Evolutionary conservation across 108 stramenopile genomes (phyloP), one percentile per base, ranked within the genome.

Genomic region (Mayamaea pseudoterrestris): DNA sequence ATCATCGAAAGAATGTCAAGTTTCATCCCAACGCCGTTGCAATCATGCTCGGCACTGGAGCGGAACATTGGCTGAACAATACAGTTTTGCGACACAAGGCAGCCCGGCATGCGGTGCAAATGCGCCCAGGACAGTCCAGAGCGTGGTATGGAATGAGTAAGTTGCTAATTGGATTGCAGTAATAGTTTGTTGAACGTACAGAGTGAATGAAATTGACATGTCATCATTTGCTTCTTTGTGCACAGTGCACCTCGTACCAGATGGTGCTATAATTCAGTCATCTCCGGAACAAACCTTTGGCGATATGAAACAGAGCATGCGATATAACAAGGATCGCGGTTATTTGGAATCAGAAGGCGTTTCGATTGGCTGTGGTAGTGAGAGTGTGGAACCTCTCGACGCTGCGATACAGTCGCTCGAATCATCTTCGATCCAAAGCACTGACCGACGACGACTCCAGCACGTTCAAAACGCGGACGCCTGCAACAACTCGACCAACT

Each of bases 141-240:
- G 44, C 71, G 18, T 82, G 80, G 80, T 82, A 82, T 58, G 80
- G 80, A 55, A 83, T 72, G 55, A 82, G 68, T 69, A 58, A 61
- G 66, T 68, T 20, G 5, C n/a, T n/a, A n/a, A n/a, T n/a, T n/a
- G n/a, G n/a, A 25, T 2, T 9, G 7, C 9, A 6, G 6, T 20
- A 41, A 5, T 5, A 41, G 21, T 20, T 42, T 49, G 3, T 57
- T 77, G 44, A 40, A 47, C n/a, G 41, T 22, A 3, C 49, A 41
- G 23, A 32, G 57, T 24, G 53, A 46, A 22, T 53, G 76, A 39
- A 36, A 61, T 24, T 74, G 76, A 71, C 73, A 78, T 62, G 77
- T 72, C 36, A 79, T 68, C 35, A 78, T 47, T 57, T 22, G 22
- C 27, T 34, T 34, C 9, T 34, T 8, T 14, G 16, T 17, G 16